Percentiles rank a stretch among this genome's conserved stretches.
Conservation (phyloP, 2,329 filamentous ascomycete species). For the Aspergillus texensis region DNA sequence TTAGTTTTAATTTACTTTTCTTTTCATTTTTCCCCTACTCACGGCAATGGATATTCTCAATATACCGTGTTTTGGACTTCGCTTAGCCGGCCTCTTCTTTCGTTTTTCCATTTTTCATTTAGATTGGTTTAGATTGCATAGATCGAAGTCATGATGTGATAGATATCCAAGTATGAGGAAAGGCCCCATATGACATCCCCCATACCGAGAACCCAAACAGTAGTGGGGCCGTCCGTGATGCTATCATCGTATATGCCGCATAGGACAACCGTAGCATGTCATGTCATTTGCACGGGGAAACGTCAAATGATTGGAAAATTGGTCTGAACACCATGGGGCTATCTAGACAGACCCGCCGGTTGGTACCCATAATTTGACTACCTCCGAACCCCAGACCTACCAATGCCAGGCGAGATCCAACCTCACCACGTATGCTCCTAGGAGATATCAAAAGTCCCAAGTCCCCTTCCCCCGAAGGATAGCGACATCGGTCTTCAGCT, state of each 20-base stretch:
- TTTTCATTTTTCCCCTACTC: not conserved
- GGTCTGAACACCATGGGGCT: not conserved
- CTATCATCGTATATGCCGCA: not conserved
- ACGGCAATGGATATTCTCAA: not conserved
- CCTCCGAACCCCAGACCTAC: not conserved
- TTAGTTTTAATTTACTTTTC: not conserved
- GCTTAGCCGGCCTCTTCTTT: not conserved
- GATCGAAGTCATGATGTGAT: conserved; percentile 2
- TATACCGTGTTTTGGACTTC: not conserved
- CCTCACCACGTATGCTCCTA: not conserved
- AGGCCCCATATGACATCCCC: conserved; percentile 7
- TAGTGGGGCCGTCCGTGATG: not conserved
- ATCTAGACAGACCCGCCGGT: not conserved
- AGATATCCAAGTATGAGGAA: not conserved
- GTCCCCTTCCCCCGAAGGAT: not conserved
- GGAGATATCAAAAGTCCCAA: not conserved
- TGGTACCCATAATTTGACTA: not conserved
- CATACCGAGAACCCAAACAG: not conserved
- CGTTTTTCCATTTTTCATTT: not conserved
- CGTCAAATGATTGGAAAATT: not conserved
- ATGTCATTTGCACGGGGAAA: not conserved
- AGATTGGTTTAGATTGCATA: not conserved
- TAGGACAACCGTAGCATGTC: not conserved
- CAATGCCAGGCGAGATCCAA: not conserved
- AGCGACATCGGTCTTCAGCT: conserved; percentile 17